These are phyloP conservation scores for Colletotrichum musae DNA, from an alignment of 2,329 filamentous ascomycete species.

Conservation along the genomic window DNA sequence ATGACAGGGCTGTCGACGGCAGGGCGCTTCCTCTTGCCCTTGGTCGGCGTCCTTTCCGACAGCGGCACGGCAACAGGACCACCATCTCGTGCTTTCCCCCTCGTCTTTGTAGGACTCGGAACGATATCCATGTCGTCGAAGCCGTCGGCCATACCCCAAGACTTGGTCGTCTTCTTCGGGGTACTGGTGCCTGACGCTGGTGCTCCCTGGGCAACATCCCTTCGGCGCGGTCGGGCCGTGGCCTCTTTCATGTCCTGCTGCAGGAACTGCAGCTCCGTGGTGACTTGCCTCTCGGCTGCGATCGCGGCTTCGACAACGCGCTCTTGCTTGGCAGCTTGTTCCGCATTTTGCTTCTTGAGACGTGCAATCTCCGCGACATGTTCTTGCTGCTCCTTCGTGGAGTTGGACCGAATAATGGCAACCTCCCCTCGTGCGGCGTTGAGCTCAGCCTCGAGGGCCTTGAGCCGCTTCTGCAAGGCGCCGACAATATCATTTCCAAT, in stretches of 20 bases:
- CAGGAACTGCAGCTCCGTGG: slow-evolving; percentile 80
- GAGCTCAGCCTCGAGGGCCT: slow-evolving; percentile 69
- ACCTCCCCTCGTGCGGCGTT: slow-evolving; percentile 79
- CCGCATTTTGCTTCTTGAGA: slow-evolving; percentile 74
- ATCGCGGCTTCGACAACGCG: slow-evolving; percentile 75
- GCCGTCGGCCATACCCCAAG: slow-evolving; percentile 77
- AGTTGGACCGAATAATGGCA: slow-evolving; percentile 80
- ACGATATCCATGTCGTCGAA: slow-evolving; percentile 79
- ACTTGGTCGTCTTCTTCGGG: slow-evolving; percentile 71
- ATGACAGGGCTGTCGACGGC: slow-evolving; percentile 76
- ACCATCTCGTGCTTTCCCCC: slow-evolving; percentile 55
- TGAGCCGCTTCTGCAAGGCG: slow-evolving; percentile 66
- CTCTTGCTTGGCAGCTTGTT: slow-evolving; percentile 75
- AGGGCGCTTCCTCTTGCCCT: slow-evolving; percentile 79
- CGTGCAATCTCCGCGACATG: slow-evolving; percentile 74
- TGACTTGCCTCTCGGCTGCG: slow-evolving; percentile 74
- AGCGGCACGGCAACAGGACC: slow-evolving; percentile 61
- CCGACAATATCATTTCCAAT: slow-evolving; percentile 56
- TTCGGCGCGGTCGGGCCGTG: slow-evolving; percentile 62
- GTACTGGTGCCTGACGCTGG: slow-evolving; percentile 57
- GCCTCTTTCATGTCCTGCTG: slow-evolving; percentile 79
- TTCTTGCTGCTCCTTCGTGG: slow-evolving; percentile 72
- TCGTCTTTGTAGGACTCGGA: slow-evolving; percentile 68
- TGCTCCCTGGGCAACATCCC: slow-evolving; percentile 51
- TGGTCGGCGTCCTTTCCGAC: slow-evolving; percentile 73